A percentile compares a stretch with the other conserved stretches of the same genome.
Evolutionary conservation across 1,284 basidiomycete species (phyloP).

Genomic region (Amylostereum areolatum): DNA sequence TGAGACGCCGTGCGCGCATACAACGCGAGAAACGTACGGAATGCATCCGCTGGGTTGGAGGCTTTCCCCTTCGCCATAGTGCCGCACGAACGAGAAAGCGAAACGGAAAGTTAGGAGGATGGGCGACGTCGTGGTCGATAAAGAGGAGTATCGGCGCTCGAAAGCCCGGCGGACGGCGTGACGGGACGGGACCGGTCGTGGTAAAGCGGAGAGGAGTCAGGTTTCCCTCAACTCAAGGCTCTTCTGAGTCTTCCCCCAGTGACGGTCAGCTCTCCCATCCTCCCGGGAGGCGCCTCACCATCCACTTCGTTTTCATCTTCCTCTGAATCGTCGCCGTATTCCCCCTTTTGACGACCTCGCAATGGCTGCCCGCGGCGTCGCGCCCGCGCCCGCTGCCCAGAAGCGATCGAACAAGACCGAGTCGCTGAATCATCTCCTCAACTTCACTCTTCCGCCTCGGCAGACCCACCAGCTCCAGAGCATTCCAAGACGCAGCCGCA

Average conservation of each 20-base stretch:
- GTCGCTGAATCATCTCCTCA: conserved; percentile 73
- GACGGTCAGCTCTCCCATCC: too few relatives aligned
- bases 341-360: not conserved
- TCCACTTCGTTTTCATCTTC: too few relatives aligned
- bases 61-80: conserved; percentile 79
- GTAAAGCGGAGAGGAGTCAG: too few relatives aligned
- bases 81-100: not conserved
- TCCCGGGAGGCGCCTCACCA: too few relatives aligned
- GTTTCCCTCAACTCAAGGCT: too few relatives aligned
- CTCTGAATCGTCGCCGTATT: too few relatives aligned
- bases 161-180: too few relatives aligned
- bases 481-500: conserved; percentile 70
- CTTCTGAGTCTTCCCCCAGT: too few relatives aligned
- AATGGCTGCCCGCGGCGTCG: conserved; percentile 24
- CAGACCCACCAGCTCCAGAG: conserved; percentile 50
- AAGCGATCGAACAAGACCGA: conserved; percentile 66
- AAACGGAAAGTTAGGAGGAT: not conserved
- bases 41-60: conserved; percentile 81
- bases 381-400: conserved; percentile 26
- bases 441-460: conserved; percentile 79
- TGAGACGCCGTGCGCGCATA: conserved; percentile 4
- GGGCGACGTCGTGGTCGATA: not conserved
- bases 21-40: conserved; percentile 42
- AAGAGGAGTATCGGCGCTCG: too few relatives aligned
- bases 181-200: too few relatives aligned